Percentiles rank a stretch among this genome's conserved stretches.
Evolutionary conservation across 2,329 filamentous ascomycete species (phyloP).

Genomic region (Blastomyces silverae): DNA sequence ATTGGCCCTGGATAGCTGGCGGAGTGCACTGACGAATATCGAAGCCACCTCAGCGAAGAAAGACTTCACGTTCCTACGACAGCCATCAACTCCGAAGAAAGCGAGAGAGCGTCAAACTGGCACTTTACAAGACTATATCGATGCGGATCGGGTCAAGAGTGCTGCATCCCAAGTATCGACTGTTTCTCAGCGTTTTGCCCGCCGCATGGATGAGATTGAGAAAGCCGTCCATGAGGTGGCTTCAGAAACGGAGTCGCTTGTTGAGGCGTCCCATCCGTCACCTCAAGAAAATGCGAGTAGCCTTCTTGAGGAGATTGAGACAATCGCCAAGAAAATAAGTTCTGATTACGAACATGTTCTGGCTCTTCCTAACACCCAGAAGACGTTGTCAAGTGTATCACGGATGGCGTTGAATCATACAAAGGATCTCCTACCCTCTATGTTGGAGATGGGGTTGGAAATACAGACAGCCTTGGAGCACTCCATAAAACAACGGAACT

Average conservation of each 20-base stretch:
- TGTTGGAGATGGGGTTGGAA: constrained; percentile 52
- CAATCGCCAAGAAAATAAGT: constrained; percentile 76
- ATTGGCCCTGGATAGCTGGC: constrained; percentile 41
- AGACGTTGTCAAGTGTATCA: constrained; percentile 55
- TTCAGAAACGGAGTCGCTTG: constrained; percentile 43
- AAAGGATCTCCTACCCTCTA: constrained; percentile 55
- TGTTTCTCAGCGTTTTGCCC: constrained; percentile 54
- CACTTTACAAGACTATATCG: constrained; percentile 68
- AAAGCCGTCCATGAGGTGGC: constrained; percentile 55
- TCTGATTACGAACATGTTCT: constrained; percentile 76
- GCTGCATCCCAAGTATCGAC: constrained; percentile 60
- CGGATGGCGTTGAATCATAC: constrained; percentile 60
- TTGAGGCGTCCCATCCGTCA: constrained; percentile 44
- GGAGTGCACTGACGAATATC: constrained; percentile 33
- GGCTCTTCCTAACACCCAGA: constrained; percentile 60
- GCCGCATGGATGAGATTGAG: constrained; percentile 56
- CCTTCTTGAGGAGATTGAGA: constrained; percentile 76
- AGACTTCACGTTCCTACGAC: constrained; percentile 39
- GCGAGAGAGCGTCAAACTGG: constrained; percentile 44
- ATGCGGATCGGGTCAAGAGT: constrained; percentile 63
- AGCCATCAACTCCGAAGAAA: constrained; percentile 37
- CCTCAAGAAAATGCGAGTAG: constrained; percentile 57
- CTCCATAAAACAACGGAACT: constrained; percentile 59
- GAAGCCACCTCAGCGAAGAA: constrained; percentile 40
- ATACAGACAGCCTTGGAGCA: constrained; percentile 45